Base-by-base conservation (phyloP, 108 stramenopile species). In the Cylindrotheca closterium region DNA sequence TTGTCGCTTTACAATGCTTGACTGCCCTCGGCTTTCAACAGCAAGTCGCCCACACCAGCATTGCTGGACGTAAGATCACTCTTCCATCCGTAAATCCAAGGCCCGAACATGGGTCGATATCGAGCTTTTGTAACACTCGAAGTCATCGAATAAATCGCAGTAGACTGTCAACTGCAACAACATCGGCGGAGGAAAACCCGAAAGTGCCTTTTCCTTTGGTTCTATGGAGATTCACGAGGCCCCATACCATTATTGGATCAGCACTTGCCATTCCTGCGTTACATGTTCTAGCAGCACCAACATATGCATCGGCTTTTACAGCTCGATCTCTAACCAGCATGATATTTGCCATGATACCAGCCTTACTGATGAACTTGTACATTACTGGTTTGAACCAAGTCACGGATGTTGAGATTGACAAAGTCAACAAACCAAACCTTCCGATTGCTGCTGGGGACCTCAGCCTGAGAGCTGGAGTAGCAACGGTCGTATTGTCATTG, bases 381-480 rank as follows among this genome's bases (percentile, higher is more conserved):
- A 96, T 98, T 65, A 97, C 96, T 1, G 98, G 98, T 21, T 68
- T 98, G 34, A 98, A 98, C 67, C 98, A 98, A 79, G 89, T 97
- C 46, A 95, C 93, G 2, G 97, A 98, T 75, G 93, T 97, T 42
- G 93, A 96, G 55, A 98, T 98, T 65, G 97, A 98, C 78, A 88
- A 85, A 57, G 83, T 98, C 54, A 98, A 97, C 77, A 98, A 98
- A 66, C 97, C 97, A 27, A 57, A 90, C 58, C 79, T 98, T 31
- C 95, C 95, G 19, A 83, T 98, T 37, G 91, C 97, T 12, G 80
- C 85, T 25, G 93, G 95, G 27, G 79, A 89, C 46, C 63, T 98
- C 15, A 73, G 81, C 12, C 47, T 66, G 21, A 60, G 65, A 8
- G 68, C 65, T 26, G 97, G 86, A 29, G 86, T 70, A 2, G 29